Evolutionary conservation across 352 stramenopile species (phyloP).

Genomic region (Blastocystis sp.): DNA sequence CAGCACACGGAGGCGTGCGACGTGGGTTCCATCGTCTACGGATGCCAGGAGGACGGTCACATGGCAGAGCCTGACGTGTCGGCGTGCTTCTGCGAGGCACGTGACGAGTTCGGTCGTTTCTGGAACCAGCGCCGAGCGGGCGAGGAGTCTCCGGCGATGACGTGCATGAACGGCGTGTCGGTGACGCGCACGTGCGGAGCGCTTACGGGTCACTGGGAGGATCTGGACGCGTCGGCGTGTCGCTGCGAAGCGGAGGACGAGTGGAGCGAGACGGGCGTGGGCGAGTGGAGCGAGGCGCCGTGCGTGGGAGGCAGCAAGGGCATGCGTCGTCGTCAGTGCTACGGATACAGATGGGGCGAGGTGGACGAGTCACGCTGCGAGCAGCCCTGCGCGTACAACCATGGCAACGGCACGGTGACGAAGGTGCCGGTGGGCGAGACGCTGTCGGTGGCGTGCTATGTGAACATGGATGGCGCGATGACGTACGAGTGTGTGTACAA

Average conservation of each 20-base stretch:
- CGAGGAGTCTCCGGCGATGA: not conserved
- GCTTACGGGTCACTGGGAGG: slow-evolving; percentile 14
- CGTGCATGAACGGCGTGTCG: slow-evolving; percentile 21
- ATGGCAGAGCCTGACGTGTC: not conserved
- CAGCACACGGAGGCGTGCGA: not conserved
- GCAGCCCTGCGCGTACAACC: not conserved
- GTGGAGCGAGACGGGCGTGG: not conserved
- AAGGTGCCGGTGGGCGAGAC: slow-evolving; percentile 26
- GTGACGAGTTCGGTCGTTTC: not conserved
- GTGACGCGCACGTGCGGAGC: not conserved
- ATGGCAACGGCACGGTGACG: not conserved
- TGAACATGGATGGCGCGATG: slow-evolving; percentile 13
- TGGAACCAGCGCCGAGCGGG: not conserved
- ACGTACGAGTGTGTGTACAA: slow-evolving; percentile 10
- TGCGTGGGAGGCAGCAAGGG: not conserved
- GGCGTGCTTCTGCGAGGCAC: slow-evolving; percentile 1
- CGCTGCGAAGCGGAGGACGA: not conserved
- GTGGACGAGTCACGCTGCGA: slow-evolving; percentile 9
- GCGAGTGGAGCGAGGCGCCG: not conserved
- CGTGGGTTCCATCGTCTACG: not conserved
- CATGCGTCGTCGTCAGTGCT: not conserved
- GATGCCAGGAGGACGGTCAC: not conserved
- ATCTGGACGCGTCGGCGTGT: not conserved
- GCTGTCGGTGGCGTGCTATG: not conserved
- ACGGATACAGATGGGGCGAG: not conserved